Conservation (phyloP, 208 protist genomes). For the Trypanosoma platydactyli region DNA sequence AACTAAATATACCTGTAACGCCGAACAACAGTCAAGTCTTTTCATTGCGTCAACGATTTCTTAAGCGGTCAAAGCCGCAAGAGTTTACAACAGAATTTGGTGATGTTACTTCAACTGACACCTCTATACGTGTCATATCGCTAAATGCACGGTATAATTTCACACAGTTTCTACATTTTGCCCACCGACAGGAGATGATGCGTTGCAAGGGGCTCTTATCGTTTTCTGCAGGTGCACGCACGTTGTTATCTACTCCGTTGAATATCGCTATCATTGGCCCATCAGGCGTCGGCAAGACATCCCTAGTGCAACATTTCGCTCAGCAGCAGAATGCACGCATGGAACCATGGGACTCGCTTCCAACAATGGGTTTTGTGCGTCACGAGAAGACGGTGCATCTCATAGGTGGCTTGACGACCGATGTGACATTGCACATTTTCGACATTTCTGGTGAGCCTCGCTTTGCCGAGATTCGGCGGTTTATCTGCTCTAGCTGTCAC, state of each 20-base stretch:
- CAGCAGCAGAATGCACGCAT: not conserved
- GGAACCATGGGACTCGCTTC: constrained; percentile 15
- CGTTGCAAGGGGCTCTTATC: constrained; percentile 74
- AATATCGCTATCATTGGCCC: constrained; percentile 79
- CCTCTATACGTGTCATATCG: constrained; percentile 79
- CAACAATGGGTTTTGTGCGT: constrained; percentile 67
- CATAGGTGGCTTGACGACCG: constrained; percentile 42
- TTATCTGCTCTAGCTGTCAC: constrained; percentile 78
- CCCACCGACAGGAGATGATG: constrained; percentile 71
- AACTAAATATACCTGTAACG: constrained; percentile 28
- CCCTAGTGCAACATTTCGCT: constrained; percentile 47
- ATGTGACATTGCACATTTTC: constrained; percentile 70
- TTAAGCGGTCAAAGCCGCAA: not conserved
- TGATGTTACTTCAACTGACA: constrained; percentile 40
- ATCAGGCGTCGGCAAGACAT: constrained; percentile 70
- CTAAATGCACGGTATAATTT: constrained; percentile 87
- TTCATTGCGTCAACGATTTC: constrained; percentile 11
- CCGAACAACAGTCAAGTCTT: not conserved
- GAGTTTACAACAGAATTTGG: constrained; percentile 20
- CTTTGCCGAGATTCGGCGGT: constrained; percentile 71
- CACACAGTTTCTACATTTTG: constrained; percentile 88
- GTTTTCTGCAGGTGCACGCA: constrained; percentile 65
- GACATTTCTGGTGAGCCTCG: constrained; percentile 65
- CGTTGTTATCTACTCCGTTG: constrained; percentile 69
- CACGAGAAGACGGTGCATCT: constrained; percentile 46